These are phyloP conservation scores for Arthroderma sp. DNA, from an alignment of 2,329 filamentous ascomycete species.

Conservation along the genomic window DNA sequence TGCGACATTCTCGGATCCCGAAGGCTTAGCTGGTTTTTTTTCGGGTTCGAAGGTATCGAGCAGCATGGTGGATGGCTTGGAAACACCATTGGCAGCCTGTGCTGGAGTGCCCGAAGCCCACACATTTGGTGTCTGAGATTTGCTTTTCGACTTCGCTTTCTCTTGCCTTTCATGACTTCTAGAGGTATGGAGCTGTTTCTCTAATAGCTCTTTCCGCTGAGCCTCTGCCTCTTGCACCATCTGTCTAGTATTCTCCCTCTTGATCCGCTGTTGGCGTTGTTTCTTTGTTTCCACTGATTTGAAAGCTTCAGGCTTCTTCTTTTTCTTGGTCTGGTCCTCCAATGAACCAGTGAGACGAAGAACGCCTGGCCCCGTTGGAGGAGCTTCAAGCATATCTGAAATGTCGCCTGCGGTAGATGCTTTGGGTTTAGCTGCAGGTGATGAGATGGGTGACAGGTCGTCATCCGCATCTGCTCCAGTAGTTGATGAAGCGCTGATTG, in stretches of 20 bases:
- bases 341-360: slow-evolving; percentile 61
- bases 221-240: slow-evolving; percentile 65
- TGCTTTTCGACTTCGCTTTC: slow-evolving; percentile 30
- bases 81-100: slow-evolving; percentile 13
- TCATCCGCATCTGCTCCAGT: slow-evolving; percentile 67
- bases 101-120: slow-evolving; percentile 31
- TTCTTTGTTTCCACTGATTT: slow-evolving; percentile 78
- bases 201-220: slow-evolving; percentile 59
- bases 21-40: slow-evolving; percentile 7
- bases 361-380: slow-evolving; percentile 54
- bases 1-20: neutral
- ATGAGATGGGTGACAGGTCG: slow-evolving; percentile 57
- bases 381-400: slow-evolving; percentile 80
- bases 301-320: slow-evolving; percentile 47
- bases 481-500: slow-evolving; percentile 54
- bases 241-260: slow-evolving; percentile 67
- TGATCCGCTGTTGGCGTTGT: slow-evolving; percentile 82
- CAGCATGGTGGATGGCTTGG: slow-evolving; percentile 12
- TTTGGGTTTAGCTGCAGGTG: slow-evolving; percentile 43
- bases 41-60: slow-evolving; percentile 31
- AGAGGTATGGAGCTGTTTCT: slow-evolving; percentile 71
- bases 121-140: slow-evolving; percentile 36
- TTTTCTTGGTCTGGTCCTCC: slow-evolving; percentile 46
- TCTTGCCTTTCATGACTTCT: slow-evolving; percentile 78
- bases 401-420: slow-evolving; percentile 46